These are phyloP conservation scores for Curvularia verruculosa DNA, from an alignment of 2,329 filamentous ascomycete species.

Conservation along the genomic window DNA sequence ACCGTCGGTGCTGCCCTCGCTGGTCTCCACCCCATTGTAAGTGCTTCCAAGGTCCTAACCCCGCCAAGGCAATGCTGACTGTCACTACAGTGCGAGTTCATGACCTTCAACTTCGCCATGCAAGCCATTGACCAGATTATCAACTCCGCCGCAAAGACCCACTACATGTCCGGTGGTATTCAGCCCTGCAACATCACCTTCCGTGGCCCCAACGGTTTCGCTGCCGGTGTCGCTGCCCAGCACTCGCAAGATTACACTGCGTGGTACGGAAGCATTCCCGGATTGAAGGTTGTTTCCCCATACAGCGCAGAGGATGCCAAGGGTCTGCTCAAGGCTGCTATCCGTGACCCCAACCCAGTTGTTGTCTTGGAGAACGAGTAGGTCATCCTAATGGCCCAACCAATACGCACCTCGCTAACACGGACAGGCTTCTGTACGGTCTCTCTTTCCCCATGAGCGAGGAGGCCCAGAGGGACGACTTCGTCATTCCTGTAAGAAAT, in stretches of 20 bases:
- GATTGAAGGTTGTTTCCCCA: constrained; percentile 93
- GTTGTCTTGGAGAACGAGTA: constrained; percentile 66
- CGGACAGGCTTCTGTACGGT: constrained; percentile 77
- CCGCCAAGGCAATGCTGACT: constrained; percentile 19
- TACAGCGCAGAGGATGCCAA: constrained; percentile 99
- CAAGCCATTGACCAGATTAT: constrained; percentile 99
- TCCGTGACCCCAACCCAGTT: constrained; percentile 97
- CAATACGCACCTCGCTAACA: constrained; percentile 17
- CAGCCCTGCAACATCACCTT: constrained; percentile 99
- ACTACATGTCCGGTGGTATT: constrained; percentile 99
- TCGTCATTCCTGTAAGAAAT: constrained; percentile 74
- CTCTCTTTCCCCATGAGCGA: constrained; percentile 96
- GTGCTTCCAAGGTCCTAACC: constrained; percentile 41
- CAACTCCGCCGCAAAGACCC: constrained; percentile 98
- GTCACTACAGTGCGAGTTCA: constrained; percentile 84
- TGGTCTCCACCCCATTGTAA: constrained; percentile 89
- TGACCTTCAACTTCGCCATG: constrained; percentile 99
- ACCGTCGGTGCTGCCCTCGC: constrained; percentile 94
- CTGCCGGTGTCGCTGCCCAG: constrained; percentile 91
- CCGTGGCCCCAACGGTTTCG: constrained; percentile 98
- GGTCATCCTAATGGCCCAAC: constrained; percentile 10
- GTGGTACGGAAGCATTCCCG: constrained; percentile 98
- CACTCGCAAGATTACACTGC: constrained; percentile 99
- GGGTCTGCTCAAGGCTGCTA: constrained; percentile 95
- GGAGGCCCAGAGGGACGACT: constrained; percentile 93